These are phyloP conservation scores for Yamadazyma dendronema DNA, from an alignment of 1,139 yeast genomes.

Conservation along the genomic window DNA sequence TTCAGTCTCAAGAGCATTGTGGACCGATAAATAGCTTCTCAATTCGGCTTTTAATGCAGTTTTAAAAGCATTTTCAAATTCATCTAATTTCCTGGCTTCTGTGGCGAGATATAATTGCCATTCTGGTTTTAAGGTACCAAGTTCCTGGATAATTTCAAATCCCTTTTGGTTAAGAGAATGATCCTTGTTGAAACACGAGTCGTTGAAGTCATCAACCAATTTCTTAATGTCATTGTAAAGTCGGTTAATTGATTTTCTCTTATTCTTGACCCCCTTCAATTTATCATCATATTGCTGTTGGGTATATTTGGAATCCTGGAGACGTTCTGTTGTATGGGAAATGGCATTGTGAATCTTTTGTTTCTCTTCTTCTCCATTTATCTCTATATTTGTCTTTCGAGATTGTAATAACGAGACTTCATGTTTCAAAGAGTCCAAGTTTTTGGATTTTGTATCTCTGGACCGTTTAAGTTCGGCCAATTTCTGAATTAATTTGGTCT, in stretches of 20 bases:
- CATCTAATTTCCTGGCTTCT: slow-evolving; percentile 29
- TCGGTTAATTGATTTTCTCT: slow-evolving; percentile 25
- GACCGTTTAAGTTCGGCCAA: slow-evolving; percentile 23
- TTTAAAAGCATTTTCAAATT: slow-evolving; percentile 36
- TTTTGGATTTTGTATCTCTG: slow-evolving; percentile 12
- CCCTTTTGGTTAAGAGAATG: slow-evolving; percentile 30
- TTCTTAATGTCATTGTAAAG: slow-evolving; percentile 24
- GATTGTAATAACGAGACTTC: slow-evolving; percentile 2
- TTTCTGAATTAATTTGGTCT: slow-evolving; percentile 32
- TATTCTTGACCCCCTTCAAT: slow-evolving; percentile 24
- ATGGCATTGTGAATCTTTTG: slow-evolving; percentile 1
- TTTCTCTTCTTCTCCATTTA: slow-evolving; percentile 3
- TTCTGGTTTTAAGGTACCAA: slow-evolving; percentile 28
- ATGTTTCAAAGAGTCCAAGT: slow-evolving; percentile 3
- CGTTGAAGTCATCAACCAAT: slow-evolving; percentile 28
- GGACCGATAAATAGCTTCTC: slow-evolving; percentile 29
- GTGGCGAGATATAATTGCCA: slow-evolving; percentile 37
- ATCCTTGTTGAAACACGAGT: slow-evolving; percentile 31
- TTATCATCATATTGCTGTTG: slow-evolving; percentile 23
- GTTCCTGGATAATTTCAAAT: slow-evolving; percentile 24
- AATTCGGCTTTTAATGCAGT: slow-evolving; percentile 31
- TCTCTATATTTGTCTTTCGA: slow-evolving; percentile 2
- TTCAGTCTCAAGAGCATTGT: slow-evolving; percentile 32
- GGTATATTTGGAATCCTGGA: slow-evolving; percentile 12
- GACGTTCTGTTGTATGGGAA: background rate